Base-by-base conservation (phyloP, 176 grass and related monocot genomes). In the Oryza officinalis region DNA sequence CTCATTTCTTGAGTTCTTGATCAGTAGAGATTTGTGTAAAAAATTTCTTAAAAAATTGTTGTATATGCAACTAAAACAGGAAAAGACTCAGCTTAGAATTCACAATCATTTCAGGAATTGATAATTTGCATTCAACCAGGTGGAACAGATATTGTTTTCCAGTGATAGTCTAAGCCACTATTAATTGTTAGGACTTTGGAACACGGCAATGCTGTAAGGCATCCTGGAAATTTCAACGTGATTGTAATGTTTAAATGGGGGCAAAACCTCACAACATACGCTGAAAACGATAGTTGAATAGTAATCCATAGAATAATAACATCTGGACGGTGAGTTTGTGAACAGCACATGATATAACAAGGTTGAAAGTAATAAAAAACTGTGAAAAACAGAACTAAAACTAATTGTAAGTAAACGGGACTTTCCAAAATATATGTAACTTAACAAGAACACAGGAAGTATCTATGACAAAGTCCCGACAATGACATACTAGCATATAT, bases 31-130 rank as follows among this genome's bases (percentile, higher is more conserved):
- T 61, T 61, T 25, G 0, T 61, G 52, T 6, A 54, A 50, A 50
- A 6, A 50, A 0, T 0, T 3, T 6, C 7, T 9, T 2, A n/a
- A 59, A 20, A 52, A 6, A 7, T 0, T 52, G 15, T 18, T 23
- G 50, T 23, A 23, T n/a, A 23, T n/a, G 22, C 0, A 1, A 18
- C 15, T 10, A 59, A 57, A 23, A 23, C 6, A 59, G 6, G 20
- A 59, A 59, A n/a, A 59, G 20, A n/a, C 1, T 59, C 54, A 4
- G 54, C 3, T 59, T n/a, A 59, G 6, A 2, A n/a, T 59, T 61
- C 22, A 61, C 57, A 61, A 3, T 60, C 2, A n/a, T 61, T 25
- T 25, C 1, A 25, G 57, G 57, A 25, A 25, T 11, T 25, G 22
- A 61, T 61, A 61, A 61, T 61, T 61, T 61, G 8, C 57, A 61